Conservation (phyloP, 345 rosid species). For the Hibiscus syriacus region DNA sequence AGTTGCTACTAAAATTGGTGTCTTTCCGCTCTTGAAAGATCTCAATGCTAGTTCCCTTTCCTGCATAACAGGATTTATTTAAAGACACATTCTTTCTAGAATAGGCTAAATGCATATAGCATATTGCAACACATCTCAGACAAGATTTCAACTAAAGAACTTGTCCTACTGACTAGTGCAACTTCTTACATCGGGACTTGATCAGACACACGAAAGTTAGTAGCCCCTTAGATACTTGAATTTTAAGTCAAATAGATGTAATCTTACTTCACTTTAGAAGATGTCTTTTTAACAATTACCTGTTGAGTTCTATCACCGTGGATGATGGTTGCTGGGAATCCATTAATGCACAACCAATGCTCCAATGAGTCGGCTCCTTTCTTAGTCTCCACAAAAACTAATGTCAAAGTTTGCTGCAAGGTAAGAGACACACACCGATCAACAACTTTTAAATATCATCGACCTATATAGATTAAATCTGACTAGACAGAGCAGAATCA, state of each 20-base stretch:
- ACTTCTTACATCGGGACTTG: background rate
- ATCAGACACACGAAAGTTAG: background rate
- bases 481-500: background rate
- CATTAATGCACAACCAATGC: constrained; percentile 75
- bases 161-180: background rate
- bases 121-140: background rate
- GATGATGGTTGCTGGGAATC: constrained; percentile 89
- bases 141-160: background rate
- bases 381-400: constrained; percentile 98
- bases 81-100: background rate
- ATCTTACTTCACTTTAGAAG: background rate
- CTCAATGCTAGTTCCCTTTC: constrained; percentile 87
- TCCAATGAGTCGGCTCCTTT: constrained; percentile 92
- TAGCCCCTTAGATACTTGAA: background rate
- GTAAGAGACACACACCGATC: background rate
- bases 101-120: background rate
- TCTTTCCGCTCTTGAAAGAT: constrained; percentile 80
- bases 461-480: background rate
- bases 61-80: constrained; percentile 29
- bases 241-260: background rate
- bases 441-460: background rate
- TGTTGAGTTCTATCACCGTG: constrained; percentile 98
- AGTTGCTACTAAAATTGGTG: constrained; percentile 97
- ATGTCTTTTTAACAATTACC: constrained; percentile 21
- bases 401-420: constrained; percentile 85